A percentile compares a stretch with the other conserved stretches of the same genome.
Conservation (phyloP, 2,329 filamentous ascomycete species). For the Amauroascus verrucosus region DNA sequence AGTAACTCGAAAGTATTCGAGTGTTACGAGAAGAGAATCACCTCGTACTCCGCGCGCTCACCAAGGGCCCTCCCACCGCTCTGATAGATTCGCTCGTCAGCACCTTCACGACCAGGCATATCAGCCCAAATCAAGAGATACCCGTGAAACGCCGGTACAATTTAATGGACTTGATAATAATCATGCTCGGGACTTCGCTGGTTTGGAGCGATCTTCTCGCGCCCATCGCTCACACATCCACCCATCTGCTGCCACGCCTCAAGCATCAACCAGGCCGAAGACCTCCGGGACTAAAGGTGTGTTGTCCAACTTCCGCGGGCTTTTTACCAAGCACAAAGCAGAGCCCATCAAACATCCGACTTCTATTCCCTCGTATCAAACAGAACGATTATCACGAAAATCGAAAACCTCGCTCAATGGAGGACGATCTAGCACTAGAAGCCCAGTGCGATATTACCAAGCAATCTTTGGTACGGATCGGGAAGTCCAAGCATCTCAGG, state of each 20-base stretch:
- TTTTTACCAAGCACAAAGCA: slow-evolving; percentile 17
- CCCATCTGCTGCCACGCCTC: background rate
- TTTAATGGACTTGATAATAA: background rate
- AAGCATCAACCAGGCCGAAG: slow-evolving; percentile 5
- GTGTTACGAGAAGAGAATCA: background rate
- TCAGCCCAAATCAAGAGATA: slow-evolving; percentile 10
- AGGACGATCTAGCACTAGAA: background rate
- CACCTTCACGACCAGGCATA: slow-evolving; percentile 5
- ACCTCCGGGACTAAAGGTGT: slow-evolving; percentile 12
- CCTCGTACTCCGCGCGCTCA: slow-evolving; percentile 1
- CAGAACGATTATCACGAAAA: slow-evolving; percentile 3
- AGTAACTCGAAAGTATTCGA: background rate
- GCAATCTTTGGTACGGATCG: slow-evolving; percentile 10
- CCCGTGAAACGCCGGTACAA: background rate
- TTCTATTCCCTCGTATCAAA: background rate
- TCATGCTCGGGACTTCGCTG: background rate
- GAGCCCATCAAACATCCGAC: slow-evolving; percentile 5
- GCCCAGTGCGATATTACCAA: slow-evolving; percentile 8
- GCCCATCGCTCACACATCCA: background rate
- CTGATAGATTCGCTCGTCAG: slow-evolving; percentile 5
- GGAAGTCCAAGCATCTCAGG: slow-evolving; percentile 1
- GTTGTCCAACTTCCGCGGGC: slow-evolving; percentile 17
- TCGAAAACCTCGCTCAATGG: slow-evolving; percentile 2
- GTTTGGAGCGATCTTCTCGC: background rate
- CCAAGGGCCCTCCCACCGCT: slow-evolving; percentile 7